These are phyloP conservation scores for Psidium guajava DNA, from an alignment of 345 rosid genomes.

Conservation along the genomic window DNA sequence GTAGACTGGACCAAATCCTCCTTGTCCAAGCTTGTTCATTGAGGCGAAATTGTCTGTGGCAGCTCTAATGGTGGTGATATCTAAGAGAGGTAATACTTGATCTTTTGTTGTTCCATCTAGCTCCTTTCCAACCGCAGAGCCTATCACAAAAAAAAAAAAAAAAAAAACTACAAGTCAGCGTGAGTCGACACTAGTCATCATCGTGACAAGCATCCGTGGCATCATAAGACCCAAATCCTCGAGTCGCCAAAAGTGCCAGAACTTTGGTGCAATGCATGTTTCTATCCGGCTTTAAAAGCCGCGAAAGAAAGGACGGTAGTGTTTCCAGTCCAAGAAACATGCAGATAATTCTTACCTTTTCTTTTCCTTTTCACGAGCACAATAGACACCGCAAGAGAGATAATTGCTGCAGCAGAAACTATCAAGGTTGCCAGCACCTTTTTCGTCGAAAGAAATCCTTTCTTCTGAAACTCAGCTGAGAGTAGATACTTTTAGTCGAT, in stretches of 20 bases:
- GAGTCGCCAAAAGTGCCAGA: not conserved
- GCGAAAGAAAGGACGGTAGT: not conserved
- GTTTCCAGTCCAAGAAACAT: not conserved
- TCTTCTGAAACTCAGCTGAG: not conserved
- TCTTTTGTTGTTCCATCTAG: not conserved
- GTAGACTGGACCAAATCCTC: slow-evolving; percentile 5
- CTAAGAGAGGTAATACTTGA: not conserved
- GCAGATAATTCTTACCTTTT: not conserved
- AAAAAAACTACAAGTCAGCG: not conserved
- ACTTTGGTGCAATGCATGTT: not conserved
- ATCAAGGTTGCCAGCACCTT: not conserved
- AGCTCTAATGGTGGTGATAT: not conserved
- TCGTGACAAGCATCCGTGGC: not conserved
- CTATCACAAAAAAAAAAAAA: not conserved
- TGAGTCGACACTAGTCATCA: not conserved
- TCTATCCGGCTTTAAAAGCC: not conserved
- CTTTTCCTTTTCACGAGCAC: not conserved
- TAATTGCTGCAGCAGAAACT: not conserved
- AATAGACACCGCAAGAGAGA: not conserved
- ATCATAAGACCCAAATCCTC: not conserved
- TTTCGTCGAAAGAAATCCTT: not conserved
- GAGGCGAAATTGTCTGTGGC: slow-evolving; percentile 1
- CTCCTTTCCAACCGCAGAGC: not conserved
- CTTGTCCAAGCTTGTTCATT: slow-evolving; percentile 3
- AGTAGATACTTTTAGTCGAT: not conserved